Evolutionary conservation across 495 filamentous ascomycete species (phyloP), one percentile per base, ranked within the genome.

Genomic region (Astrocystis sublimbata): DNA sequence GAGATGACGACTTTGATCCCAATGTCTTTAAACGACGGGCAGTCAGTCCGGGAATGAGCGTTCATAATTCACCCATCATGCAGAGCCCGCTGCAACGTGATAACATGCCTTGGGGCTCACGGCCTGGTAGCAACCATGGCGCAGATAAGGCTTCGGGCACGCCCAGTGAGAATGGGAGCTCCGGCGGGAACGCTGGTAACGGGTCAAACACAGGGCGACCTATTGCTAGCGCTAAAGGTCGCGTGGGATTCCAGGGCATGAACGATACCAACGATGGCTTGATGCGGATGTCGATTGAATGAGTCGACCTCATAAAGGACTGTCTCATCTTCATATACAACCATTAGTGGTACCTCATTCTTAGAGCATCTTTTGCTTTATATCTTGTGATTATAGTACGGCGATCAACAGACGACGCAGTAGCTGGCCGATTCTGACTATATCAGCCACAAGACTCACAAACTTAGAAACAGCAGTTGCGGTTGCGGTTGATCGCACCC

Each of bases 281-380:
- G 65, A 97, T 96, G 90, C 92, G 94, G 68, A 93, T 98, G 92
- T 97, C 91, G 71, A 93, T 97, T 70, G 92, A 97, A 67, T 89
- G 65, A 64, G n/a, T n/a, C n/a, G n/a, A n/a, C n/a, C n/a, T n/a
- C n/a, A n/a, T n/a, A n/a, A n/a, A n/a, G 36, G 7, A 43, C 63
- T 63, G 8, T 8, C 6, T 23, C 17, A 38, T 1, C 17, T 13
- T 19, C 12, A 6, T 28, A 12, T 10, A n/a, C 10, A 1, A n/a
- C 1, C 24, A 4, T 17, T 21, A 4, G 2, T 7, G 1, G 15
- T 35, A 4, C 42, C 13, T 50, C 12, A 9, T 21, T 15, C 19
- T 21, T 19, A 19, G 21, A 26, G 41, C 10, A 17, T 19, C 21
- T 5, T 31, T 36, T 47, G 19, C 41, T 36, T 38, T 3, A n/a